A percentile compares a stretch with the other conserved stretches of the same genome.
Evolutionary conservation across 2,329 filamentous ascomycete genomes (phyloP).

Genomic region (Colletotrichum coccodes): DNA sequence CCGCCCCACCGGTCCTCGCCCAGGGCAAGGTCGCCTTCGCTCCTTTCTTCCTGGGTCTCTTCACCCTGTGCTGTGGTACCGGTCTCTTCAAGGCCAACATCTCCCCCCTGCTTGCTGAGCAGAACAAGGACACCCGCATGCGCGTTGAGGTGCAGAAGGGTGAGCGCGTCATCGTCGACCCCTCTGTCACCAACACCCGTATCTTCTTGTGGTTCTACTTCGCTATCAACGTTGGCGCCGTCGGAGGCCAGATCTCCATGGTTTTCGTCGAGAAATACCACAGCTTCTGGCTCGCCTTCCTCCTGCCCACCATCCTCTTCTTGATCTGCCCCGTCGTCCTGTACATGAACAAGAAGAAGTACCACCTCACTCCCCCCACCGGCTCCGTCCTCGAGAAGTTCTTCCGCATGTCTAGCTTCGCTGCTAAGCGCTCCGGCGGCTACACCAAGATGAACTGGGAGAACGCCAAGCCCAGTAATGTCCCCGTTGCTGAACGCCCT

Average conservation of each 20-base stretch:
- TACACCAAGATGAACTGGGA: slow-evolving; percentile 76
- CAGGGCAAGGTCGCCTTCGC: slow-evolving; percentile 67
- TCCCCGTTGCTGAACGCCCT: slow-evolving; percentile 66
- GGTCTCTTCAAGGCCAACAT: slow-evolving; percentile 88
- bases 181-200: slow-evolving; percentile 73
- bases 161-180: slow-evolving; percentile 77
- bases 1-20: slow-evolving; percentile 71
- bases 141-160: slow-evolving; percentile 66
- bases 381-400: slow-evolving; percentile 79
- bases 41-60: slow-evolving; percentile 74
- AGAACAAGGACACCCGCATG: slow-evolving; percentile 69
- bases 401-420: slow-evolving; percentile 66
- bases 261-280: slow-evolving; percentile 81
- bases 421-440: slow-evolving; percentile 72
- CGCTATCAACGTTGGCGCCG: slow-evolving; percentile 72
- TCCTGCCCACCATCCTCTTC: slow-evolving; percentile 75
- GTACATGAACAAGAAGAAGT: slow-evolving; percentile 67
- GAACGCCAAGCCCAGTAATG: slow-evolving; percentile 71
- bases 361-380: slow-evolving; percentile 72
- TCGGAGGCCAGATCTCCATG: slow-evolving; percentile 71
- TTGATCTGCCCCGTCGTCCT: slow-evolving; percentile 70
- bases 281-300: slow-evolving; percentile 78
- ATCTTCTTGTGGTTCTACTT: slow-evolving; percentile 73
- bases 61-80: slow-evolving; percentile 69
- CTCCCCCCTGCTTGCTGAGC: slow-evolving; percentile 76